Evolutionary conservation across 495 filamentous ascomycete species (phyloP), one percentile per base, ranked within the genome.

Genomic region (Penicillium antarcticum): DNA sequence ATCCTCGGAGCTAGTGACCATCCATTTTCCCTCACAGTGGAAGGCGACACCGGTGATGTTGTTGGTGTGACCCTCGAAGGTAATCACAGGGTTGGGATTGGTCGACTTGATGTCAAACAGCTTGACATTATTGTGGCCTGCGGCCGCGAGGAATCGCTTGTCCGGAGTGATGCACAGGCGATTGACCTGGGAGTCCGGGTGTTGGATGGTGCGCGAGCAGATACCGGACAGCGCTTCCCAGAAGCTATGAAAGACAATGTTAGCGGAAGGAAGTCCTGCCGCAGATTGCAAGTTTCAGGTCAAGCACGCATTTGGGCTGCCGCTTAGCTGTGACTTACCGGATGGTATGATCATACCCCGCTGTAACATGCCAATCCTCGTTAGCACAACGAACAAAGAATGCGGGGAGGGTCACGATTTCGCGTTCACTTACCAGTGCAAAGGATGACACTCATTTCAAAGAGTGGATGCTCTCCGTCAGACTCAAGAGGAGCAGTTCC

Each of bases 341-440:
- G 61, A 98, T 98, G 34, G 94, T 97, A 74, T 98, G 94, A 77
- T 98, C 94, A 73, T 98, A 97, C 58, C 94, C 95, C 70, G 94
- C 94, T 89, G 71, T 67, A 45, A 46, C n/a, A 29, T 21, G 50
- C 26, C 26, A 42, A 52, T 10, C 19, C n/a, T 56, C 49, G 65
- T 74, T 48, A 71, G 65, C 37, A 51, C 48, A 34, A 44, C 48
- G 61, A 51, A 56, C 60, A 11, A 54, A 45, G 45, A 65, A 63
- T 62, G 59, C 51, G 59, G 56, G 62, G 53, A 55, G 51, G 36
- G 55, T 47, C n/a, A 18, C 21, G 12, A 36, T 49, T 26, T 19
- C 33, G 24, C 21, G 48, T 17, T 21, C n/a, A 68, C 82, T 64
- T 74, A 91, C 89, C 89, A 58, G 89, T 94, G 62, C 87, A 91